Percentiles rank a stretch among this genome's conserved stretches.
Evolutionary conservation across 768 basidiomycete species (phyloP).

Genomic region (Phlegmacium glaucopus): DNA sequence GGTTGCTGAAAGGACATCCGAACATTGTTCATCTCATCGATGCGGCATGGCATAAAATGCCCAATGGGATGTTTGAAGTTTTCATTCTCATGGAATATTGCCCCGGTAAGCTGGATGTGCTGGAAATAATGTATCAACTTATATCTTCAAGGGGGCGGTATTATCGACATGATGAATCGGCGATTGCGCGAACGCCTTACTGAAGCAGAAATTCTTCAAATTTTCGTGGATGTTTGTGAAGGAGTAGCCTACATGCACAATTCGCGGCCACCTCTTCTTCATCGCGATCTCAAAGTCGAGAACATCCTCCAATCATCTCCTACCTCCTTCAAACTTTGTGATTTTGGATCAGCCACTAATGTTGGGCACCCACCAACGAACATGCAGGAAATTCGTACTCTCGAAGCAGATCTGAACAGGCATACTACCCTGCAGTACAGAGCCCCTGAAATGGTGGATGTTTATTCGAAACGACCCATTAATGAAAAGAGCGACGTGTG

Average conservation of each 20-base stretch:
- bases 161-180: constrained; percentile 99
- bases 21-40: constrained; percentile 97
- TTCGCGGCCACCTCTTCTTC: constrained; percentile 83
- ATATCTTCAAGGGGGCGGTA: constrained; percentile 75
- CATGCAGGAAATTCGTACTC: constrained; percentile 77
- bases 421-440: constrained; percentile 97
- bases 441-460: constrained; percentile 98
- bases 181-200: constrained; percentile 91
- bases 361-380: constrained; percentile 74
- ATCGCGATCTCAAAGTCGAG: constrained; percentile 98
- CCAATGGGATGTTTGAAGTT: constrained; percentile 87
- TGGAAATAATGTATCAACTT: neutral
- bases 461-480: constrained; percentile 74
- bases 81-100: constrained; percentile 99
- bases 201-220: constrained; percentile 94
- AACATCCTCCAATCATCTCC: constrained; percentile 90
- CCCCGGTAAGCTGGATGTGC: constrained; percentile 55
- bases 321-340: constrained; percentile 91
- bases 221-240: constrained; percentile 97
- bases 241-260: constrained; percentile 97
- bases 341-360: constrained; percentile 91
- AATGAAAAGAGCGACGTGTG: constrained; percentile 97
- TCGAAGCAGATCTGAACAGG: constrained; percentile 89
- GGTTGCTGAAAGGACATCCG: constrained; percentile 87
- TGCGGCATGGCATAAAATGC: constrained; percentile 84